Evolutionary conservation across 495 filamentous ascomycete genomes (phyloP).

Genomic region (Lindgomyces ingoldianus): DNA sequence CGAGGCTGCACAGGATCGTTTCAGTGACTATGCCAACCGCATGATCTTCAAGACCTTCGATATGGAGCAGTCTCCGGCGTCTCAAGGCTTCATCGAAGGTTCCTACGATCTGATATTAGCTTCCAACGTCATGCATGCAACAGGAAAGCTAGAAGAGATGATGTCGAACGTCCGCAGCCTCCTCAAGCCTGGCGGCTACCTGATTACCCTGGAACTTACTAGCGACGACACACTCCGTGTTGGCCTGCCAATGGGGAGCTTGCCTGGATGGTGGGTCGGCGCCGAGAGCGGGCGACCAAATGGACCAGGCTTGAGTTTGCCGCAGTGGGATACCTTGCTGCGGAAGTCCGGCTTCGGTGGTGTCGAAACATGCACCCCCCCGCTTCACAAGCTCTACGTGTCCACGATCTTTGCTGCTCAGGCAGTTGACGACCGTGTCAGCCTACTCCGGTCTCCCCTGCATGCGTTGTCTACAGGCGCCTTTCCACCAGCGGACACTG

Average conservation of each 20-base stretch:
- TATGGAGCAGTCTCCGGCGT: background rate
- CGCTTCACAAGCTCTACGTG: background rate
- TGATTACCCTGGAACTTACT: conserved; percentile 13
- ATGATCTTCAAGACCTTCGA: conserved; percentile 43
- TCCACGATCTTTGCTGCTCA: conserved; percentile 6
- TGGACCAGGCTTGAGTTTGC: background rate
- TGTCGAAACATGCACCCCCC: conserved; percentile 8
- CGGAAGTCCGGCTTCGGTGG: conserved; percentile 15
- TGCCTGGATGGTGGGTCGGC: conserved; percentile 25
- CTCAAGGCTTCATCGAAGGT: conserved; percentile 19
- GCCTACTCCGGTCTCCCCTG: conserved; percentile 4
- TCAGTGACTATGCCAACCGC: conserved; percentile 19
- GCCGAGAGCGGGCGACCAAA: conserved; percentile 1
- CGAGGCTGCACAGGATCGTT: conserved; percentile 2
- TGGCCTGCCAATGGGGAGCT: background rate
- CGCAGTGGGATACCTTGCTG: conserved; percentile 3
- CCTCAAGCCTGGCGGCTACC: conserved; percentile 20
- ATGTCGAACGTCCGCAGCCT: conserved; percentile 8
- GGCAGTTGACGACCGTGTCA: conserved; percentile 12
- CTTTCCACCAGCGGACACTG: background rate
- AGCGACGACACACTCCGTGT: background rate
- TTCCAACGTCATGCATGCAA: conserved; percentile 21
- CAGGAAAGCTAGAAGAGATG: background rate
- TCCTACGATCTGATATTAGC: conserved; percentile 29
- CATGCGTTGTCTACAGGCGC: background rate